A percentile compares a stretch with the other conserved stretches of the same genome.
These are phyloP conservation scores for Prosopis cineraria DNA, from an alignment of 306 rosid species.

Conservation along the genomic window DNA sequence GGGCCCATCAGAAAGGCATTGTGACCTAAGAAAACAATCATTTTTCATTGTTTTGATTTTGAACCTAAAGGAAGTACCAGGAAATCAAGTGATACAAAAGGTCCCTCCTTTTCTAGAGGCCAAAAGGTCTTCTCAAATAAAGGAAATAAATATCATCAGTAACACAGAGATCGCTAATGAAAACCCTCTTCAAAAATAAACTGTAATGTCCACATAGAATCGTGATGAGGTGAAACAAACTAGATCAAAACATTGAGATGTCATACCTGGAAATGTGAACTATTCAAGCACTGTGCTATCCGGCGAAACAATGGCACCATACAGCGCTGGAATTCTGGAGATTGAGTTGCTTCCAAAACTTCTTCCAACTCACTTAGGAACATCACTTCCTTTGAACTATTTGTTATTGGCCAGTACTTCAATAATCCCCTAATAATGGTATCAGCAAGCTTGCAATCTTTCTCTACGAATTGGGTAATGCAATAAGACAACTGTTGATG, in stretches of 20 bases:
- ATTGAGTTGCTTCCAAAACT: constrained; percentile 67
- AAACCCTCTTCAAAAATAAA: not conserved
- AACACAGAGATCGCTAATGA: not conserved
- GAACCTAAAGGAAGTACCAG: not conserved
- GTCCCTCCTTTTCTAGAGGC: not conserved
- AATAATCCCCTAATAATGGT: constrained; percentile 66
- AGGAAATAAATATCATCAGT: not conserved
- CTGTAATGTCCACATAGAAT: not conserved
- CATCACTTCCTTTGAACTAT: constrained; percentile 73
- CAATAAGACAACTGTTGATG: constrained; percentile 72
- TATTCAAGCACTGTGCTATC: constrained; percentile 58
- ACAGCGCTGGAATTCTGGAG: constrained; percentile 72
- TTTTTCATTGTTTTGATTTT: not conserved
- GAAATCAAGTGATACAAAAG: constrained; percentile 7
- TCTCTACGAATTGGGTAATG: constrained; percentile 70
- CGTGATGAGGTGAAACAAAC: not conserved
- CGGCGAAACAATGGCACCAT: constrained; percentile 67
- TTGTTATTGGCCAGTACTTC: constrained; percentile 80
- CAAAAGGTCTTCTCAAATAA: not conserved
- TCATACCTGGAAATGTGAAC: constrained; percentile 78
- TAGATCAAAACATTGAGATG: constrained; percentile 11
- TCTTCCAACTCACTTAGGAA: constrained; percentile 73
- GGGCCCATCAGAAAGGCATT: not conserved
- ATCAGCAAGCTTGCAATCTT: constrained; percentile 80
- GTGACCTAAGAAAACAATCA: constrained; percentile 17